Base-by-base conservation (phyloP, 1,284 basidiomycete species). In the Cutaneotrichosporon sp. region DNA sequence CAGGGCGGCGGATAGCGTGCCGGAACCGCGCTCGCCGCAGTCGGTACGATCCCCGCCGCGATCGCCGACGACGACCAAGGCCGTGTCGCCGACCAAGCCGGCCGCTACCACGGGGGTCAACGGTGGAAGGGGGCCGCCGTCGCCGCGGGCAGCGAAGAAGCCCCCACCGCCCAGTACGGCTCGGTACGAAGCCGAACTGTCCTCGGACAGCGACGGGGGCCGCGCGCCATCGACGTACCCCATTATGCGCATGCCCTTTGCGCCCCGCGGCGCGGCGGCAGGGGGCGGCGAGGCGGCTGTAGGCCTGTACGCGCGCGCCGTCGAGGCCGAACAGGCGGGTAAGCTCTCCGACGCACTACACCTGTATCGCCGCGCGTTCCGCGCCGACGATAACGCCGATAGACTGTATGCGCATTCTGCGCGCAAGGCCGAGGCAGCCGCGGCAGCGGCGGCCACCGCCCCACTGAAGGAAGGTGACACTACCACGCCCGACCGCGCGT, bases 341-440 rank as follows among this genome's bases (percentile, higher is more conserved):
- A 77, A 85, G 56, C 77, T 89, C 38, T 85, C 88, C 61, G 82
- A 85, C 33, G 90, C 90, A 8, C 72, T 90, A 8, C 68, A 72
- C 21, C 74, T 90, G 3, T 93, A 93, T 65, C 81, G 87, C 12
- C 81, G 81, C 50, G 87, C 88, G 1, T 91, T 91, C 72, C 81
- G 84, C 53, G 75, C 86, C 67, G 82, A 90, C 48, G 71, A 73
- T 49, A 59, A 63, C 45, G 68, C 70, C 12, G 71, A 73, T 55
- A 47, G 59, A 34, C 50, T 62, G 17, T 73, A 72, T 22, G 54
- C 39, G 36, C 49, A 20, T 20, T 51, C 43, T 0, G 40, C 46
- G 2, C 43, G 58, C 40, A 43, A 53, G 18, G 37, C 34, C 4
- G 42, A 48, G 35, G 47, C 52, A 14, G 40, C 4, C 33, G 22